A percentile compares a stretch with the other conserved stretches of the same genome.
Conservation (phyloP, 179 eudicot species). For the Gypsophila paniculata region DNA sequence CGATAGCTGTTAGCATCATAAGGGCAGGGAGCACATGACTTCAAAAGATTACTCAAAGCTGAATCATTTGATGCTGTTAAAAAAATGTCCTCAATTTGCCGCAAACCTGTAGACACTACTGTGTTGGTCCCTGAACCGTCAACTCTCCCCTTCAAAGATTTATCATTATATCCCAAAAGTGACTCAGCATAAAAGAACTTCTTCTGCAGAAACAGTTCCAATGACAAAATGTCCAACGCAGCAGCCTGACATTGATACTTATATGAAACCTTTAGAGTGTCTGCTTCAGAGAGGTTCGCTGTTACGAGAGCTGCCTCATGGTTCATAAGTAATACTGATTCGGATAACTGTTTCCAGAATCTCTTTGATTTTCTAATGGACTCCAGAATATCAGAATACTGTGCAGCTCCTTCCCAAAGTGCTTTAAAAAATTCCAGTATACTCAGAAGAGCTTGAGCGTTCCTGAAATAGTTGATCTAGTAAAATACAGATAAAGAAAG, state of each 20-base stretch:
- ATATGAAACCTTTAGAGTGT: constrained; percentile 39
- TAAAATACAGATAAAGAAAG: not conserved
- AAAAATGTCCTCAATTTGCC: constrained; percentile 44
- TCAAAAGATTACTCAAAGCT: constrained; percentile 46
- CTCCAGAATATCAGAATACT: constrained; percentile 56
- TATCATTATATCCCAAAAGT: constrained; percentile 37
- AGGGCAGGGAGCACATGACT: constrained; percentile 51
- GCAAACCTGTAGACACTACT: constrained; percentile 31
- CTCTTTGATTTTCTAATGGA: constrained; percentile 50
- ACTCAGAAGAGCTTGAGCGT: constrained; percentile 48
- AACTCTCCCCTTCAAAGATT: constrained; percentile 31
- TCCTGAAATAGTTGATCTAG: constrained; percentile 40
- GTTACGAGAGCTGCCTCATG: constrained; percentile 27
- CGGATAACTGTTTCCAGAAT: constrained; percentile 68
- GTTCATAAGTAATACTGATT: constrained; percentile 30
- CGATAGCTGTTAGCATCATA: constrained; percentile 41
- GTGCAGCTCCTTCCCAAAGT: constrained; percentile 86
- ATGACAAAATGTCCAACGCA: constrained; percentile 60
- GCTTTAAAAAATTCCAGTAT: constrained; percentile 63
- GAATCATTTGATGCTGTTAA: constrained; percentile 52
- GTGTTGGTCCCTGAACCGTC: constrained; percentile 24
- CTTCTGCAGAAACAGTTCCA: constrained; percentile 71
- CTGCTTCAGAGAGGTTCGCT: constrained; percentile 33
- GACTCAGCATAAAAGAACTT: constrained; percentile 55
- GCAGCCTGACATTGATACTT: constrained; percentile 56